Base-by-base conservation (phyloP, 768 basidiomycete species). In the Kondoa malvinella region DNA sequence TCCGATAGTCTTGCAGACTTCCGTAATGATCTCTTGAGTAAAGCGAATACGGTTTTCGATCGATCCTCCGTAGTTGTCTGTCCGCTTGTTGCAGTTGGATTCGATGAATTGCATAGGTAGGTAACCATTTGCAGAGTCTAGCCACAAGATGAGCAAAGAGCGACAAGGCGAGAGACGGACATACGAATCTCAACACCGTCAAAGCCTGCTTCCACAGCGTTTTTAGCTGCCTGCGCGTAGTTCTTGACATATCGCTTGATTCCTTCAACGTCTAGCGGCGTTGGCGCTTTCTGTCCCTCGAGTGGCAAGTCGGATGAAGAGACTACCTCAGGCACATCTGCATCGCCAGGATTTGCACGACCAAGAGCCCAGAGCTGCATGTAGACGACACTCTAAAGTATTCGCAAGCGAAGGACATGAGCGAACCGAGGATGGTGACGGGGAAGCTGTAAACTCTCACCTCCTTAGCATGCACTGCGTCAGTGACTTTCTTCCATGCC, bases 191-290 rank as follows among this genome's bases (percentile, higher is more conserved):
- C 84, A 3, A 83, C 78, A 29, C 87, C 87, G 67, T 88, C 86
- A 70, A 87, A 87, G 0, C 84, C 86, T 30, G 86, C 85, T 59
- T 79, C 72, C 4, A 85, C 78, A 14, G 83, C 83, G 66, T 83
- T 83, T 30, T 77, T 77, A 2, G 86, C 84, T 1, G 83, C 84
- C 16, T 78, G 76, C 3, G 79, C 82, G 71, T 81, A 86, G 14
- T 74, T 71, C 21, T 76, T 73, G n/a, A 83, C 72, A 65, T 81
- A 69, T 3, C 73, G 70, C 64, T 75, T 72, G n/a, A 82, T 81
- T 62, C 83, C 81, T 14, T 79, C 77, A n/a, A 81, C 70, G 0
- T 76, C 72, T 69, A 76, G 71, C 67, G 72, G 34, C 56, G 33
- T 56, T 2, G 69, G 69, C 30, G 29, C 67, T 1, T 40, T 66